Base-by-base conservation (phyloP, 176 grass and related monocot species). In the Aegilops umbellulata region DNA sequence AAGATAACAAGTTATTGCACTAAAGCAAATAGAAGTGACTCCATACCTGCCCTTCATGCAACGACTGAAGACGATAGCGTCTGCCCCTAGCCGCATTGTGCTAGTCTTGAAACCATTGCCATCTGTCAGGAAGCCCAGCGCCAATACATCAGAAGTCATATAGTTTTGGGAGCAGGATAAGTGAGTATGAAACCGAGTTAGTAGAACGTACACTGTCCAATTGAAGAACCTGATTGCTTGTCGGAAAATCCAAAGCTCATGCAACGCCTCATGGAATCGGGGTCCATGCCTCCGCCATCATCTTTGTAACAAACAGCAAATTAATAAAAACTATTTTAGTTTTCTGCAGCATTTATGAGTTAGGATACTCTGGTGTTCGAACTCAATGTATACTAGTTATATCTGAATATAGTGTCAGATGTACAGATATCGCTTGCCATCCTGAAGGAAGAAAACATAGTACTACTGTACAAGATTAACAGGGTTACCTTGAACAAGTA, bases 91-190 rank as follows among this genome's bases (percentile, higher is more conserved):
- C 75, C 95, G 81, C 95, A 97, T 94, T 35, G 92, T 97, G 76
- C 92, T 97, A 74, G 95, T 97, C 76, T 97, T 97, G 80, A 97
- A 97, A 36, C 95, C 95, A 34, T 97, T 97, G 79, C 95, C 95
- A 90, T 97, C 92, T 97, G 69, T 30, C 44, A 80, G 19, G 51
- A 16, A 53, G 9, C 11, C 3, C 47, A 55, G 42, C 42, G 44
- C 3, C 34, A 20, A 55, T 57, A 70, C 12, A 49, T 75, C 51
- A 80, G 61, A 13, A n/a, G 25, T 4, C 20, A 53, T 34, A 10
- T 70, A 82, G 25, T 51, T 81, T 34, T 34, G 0, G 4, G 22
- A 7, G 41, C 60, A 83, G 22, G 49, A 39, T 26, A 83, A 71
- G 12, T 41, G 16, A 73, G 24, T 82, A 41, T 39, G 67, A 65